Evolutionary conservation across 2,329 filamentous ascomycete genomes (phyloP).

Genomic region (Piedraia hortae): DNA sequence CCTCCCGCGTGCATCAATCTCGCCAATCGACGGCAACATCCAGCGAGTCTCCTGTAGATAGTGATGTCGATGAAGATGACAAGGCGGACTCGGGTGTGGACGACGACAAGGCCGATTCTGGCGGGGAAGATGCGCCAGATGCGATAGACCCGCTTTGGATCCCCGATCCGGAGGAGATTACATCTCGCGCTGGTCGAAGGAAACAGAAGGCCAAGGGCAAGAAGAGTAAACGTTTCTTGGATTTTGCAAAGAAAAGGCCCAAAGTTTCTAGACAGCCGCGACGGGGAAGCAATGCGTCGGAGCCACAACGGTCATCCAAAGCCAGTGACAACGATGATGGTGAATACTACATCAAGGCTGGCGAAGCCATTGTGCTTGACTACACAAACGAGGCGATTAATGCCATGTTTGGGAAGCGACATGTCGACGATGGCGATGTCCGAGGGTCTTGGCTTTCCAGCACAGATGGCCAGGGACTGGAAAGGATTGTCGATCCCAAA

Average conservation of each 20-base stretch:
- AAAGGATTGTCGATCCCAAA: constrained; percentile 27
- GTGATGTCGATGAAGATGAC: constrained; percentile 6
- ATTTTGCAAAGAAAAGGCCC: constrained; percentile 5
- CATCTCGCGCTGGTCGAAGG: constrained; percentile 3
- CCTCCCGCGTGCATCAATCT: no score
- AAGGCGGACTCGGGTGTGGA: constrained; percentile 6
- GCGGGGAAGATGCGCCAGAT: constrained; percentile 2
- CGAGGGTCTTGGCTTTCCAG: constrained; percentile 27
- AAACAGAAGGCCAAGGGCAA: constrained; percentile 5
- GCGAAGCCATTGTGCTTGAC: constrained; percentile 67
- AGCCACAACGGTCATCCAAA: no score
- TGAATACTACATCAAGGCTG: constrained; percentile 32
- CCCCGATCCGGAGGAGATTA: constrained; percentile 2
- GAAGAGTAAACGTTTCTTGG: constrained; percentile 4
- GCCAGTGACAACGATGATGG: constrained; percentile 6
- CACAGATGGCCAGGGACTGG: constrained; percentile 28
- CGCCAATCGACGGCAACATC: no score
- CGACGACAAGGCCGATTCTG: constrained; percentile 2
- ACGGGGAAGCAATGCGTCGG: constrained; percentile 1
- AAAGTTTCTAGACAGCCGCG: constrained; percentile 7
- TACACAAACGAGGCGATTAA: constrained; percentile 50
- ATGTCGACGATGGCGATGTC: constrained; percentile 19
- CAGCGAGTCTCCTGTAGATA: constrained; percentile 6
- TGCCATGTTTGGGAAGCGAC: constrained; percentile 31
- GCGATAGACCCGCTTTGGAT: no score